Conservation (phyloP, 192 early-diverging fungal species). For the Gorgonomyces haynaldii region DNA sequence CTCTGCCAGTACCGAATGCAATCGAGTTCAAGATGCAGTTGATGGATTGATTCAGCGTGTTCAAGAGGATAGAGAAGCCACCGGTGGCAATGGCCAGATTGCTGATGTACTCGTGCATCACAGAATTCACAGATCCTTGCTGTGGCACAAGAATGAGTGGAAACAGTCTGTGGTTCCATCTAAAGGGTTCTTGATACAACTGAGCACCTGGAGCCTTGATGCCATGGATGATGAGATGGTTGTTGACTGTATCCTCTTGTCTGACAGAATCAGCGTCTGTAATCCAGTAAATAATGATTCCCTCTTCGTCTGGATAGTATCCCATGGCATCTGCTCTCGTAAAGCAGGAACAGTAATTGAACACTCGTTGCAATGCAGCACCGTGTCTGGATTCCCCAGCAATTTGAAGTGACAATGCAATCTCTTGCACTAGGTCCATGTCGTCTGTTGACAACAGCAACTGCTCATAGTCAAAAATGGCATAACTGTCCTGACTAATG, state of each 20-base stretch:
- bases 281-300: conserved; percentile 64
- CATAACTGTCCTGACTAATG: too few relatives aligned
- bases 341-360: too few relatives aligned
- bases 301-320: conserved; percentile 51
- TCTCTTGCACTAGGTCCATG: too few relatives aligned
- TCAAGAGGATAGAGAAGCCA: too few relatives aligned
- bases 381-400: too few relatives aligned
- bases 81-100: too few relatives aligned
- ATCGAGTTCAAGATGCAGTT: conserved; percentile 22
- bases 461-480: too few relatives aligned
- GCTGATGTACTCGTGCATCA: too few relatives aligned
- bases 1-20: conserved; percentile 16
- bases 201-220: conserved; percentile 51
- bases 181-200: conserved; percentile 63
- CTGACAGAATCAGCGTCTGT: conserved; percentile 57
- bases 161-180: conserved; percentile 70
- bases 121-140: conserved; percentile 10
- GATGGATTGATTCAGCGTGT: conserved; percentile 57
- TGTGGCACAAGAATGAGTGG: conserved; percentile 51
- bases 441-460: too few relatives aligned
- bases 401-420: too few relatives aligned
- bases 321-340: too few relatives aligned
- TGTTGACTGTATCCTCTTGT: conserved; percentile 1
- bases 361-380: too few relatives aligned
- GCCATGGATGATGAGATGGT: conserved; percentile 57